phyloP scores from a whole-genome alignment of 2,329 filamentous ascomycete genomes.

The Didymella keratinophila region DNA sequence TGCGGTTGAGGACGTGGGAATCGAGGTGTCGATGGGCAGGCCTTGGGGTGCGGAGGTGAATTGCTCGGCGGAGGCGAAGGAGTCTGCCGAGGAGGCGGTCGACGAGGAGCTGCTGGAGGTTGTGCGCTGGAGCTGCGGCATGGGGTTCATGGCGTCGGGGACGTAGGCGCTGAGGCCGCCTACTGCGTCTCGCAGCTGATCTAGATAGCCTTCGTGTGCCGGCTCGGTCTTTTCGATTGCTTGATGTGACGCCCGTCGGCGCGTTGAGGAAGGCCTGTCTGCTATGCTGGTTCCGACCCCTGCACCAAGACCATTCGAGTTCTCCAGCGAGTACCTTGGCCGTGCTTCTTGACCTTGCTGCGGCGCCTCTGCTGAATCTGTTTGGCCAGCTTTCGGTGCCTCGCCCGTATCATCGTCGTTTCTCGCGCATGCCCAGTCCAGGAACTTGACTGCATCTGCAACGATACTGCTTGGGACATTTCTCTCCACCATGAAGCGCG shows the following conservation, averaged over 20 bases:
- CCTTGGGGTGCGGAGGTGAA: slow-evolving; percentile 49
- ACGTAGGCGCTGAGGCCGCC: slow-evolving; percentile 25
- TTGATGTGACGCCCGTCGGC: slow-evolving; percentile 33
- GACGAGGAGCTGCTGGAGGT: slow-evolving; percentile 38
- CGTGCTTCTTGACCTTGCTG: slow-evolving; percentile 28
- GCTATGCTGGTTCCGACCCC: slow-evolving; percentile 50
- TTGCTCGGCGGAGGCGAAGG: slow-evolving; percentile 56
- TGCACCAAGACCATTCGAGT: slow-evolving; percentile 47
- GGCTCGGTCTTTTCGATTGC: slow-evolving; percentile 18
- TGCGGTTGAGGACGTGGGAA: slow-evolving; percentile 36
- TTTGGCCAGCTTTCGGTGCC: slow-evolving; percentile 1
- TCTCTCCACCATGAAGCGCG: slow-evolving; percentile 89
- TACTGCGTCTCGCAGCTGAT: slow-evolving; percentile 24
- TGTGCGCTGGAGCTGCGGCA: slow-evolving; percentile 30
- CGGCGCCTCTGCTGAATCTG: slow-evolving; percentile 34
- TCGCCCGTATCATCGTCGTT: slow-evolving; percentile 53
- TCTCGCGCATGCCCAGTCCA: slow-evolving; percentile 74
- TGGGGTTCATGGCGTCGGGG: slow-evolving; percentile 34
- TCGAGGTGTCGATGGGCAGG: slow-evolving; percentile 35
- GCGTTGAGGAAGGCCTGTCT: slow-evolving; percentile 35
- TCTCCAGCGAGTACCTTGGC: slow-evolving; percentile 37
- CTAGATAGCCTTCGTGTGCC: slow-evolving; percentile 24
- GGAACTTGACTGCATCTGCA: slow-evolving; percentile 79
- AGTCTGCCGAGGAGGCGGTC: slow-evolving; percentile 39
- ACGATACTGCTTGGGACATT: slow-evolving; percentile 84